phyloP scores from a whole-genome alignment of 129 eudicot genomes.

The Centella asiatica region DNA sequence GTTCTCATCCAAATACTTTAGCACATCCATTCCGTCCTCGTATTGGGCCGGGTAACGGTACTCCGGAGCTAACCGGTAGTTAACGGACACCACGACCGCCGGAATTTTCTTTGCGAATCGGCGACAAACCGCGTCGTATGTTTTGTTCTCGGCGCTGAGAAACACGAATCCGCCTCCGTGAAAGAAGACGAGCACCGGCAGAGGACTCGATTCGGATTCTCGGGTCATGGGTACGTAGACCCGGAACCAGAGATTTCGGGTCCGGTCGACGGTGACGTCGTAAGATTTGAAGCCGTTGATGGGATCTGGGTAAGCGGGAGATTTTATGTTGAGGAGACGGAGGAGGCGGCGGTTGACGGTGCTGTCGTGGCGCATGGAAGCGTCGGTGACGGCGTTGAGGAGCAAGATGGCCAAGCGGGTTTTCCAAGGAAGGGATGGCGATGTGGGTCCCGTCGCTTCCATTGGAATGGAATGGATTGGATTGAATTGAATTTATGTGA shows the following conservation, averaged over 20 bases:
- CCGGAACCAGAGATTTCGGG: constrained; percentile 19
- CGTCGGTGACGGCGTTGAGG: constrained; percentile 4
- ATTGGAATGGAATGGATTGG: neutral
- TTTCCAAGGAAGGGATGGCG: constrained; percentile 8
- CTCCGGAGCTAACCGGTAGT: constrained; percentile 8
- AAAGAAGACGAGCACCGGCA: neutral
- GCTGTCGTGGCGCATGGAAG: constrained; percentile 8
- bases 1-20: neutral
- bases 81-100: constrained; percentile 8
- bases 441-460: neutral
- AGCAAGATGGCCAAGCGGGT: constrained; percentile 1
- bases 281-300: constrained; percentile 20
- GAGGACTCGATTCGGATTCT: neutral
- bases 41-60: constrained; percentile 3
- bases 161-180: constrained; percentile 2
- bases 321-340: neutral
- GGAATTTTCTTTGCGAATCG: neutral
- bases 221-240: constrained; percentile 15
- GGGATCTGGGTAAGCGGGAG: constrained; percentile 11
- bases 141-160: neutral
- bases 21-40: neutral
- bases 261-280: constrained; percentile 18
- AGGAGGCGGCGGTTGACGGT: constrained; percentile 26
- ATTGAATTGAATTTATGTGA: no score
- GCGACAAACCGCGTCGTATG: constrained; percentile 9